A percentile compares a stretch with the other conserved stretches of the same genome.
phyloP scores from a whole-genome alignment of 208 protist species.

The Naegleria lovaniensis region DNA sequence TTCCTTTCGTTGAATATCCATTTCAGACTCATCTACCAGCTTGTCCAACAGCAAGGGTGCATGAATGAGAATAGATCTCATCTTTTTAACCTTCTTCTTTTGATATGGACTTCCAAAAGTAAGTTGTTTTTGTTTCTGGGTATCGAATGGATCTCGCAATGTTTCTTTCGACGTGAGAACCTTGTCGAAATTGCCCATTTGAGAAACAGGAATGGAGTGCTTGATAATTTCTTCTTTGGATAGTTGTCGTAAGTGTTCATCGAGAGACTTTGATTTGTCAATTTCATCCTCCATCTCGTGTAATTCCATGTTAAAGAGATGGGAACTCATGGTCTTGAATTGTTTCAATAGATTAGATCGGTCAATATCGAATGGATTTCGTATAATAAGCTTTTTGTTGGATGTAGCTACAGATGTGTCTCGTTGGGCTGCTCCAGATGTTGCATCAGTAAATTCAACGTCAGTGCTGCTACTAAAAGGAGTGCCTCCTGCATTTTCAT shows the following conservation, averaged over 20 bases:
- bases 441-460: neutral
- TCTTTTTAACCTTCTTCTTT: neutral
- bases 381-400: neutral
- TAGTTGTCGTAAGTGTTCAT: neutral
- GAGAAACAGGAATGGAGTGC: neutral
- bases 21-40: neutral
- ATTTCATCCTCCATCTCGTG: neutral
- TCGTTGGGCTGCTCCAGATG: neutral
- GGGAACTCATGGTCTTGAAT: neutral
- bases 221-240: conserved; percentile 7
- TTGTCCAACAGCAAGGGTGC: neutral
- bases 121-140: neutral
- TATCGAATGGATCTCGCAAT: neutral
- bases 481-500: neutral
- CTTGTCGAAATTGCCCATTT: conserved; percentile 27
- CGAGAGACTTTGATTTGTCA: neutral
- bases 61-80: neutral
- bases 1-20: neutral
- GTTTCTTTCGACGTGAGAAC: neutral
- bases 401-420: neutral
- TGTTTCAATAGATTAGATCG: neutral
- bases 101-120: conserved; percentile 20
- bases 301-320: neutral
- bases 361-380: conserved; percentile 23
- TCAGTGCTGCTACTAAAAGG: neutral